Percentiles rank a stretch among this genome's conserved stretches.
Evolutionary conservation across 768 basidiomycete species (phyloP).

Genomic region (Tylopilus rubrobrunneus): DNA sequence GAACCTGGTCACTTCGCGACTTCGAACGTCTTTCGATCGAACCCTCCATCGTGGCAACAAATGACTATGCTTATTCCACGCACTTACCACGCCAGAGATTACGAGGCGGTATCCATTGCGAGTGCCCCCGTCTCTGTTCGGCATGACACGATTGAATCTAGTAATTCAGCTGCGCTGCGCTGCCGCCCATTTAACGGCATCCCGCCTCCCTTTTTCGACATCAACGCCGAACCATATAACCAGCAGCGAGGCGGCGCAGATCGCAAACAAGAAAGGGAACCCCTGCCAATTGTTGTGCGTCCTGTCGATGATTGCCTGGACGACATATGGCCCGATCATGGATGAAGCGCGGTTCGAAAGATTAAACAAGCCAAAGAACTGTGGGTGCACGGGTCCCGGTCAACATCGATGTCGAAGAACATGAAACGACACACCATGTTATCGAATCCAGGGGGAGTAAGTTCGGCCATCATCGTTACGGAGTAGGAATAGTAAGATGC

Average conservation of each 20-base stretch:
- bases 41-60: no score
- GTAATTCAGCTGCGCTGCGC: slow-evolving; percentile 17
- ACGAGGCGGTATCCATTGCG: no score
- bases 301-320: slow-evolving; percentile 76
- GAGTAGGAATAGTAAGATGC: slow-evolving; percentile 87
- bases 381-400: background rate
- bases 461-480: slow-evolving; percentile 86
- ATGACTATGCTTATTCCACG: no score
- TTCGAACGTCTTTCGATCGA: no score
- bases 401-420: background rate
- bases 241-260: slow-evolving; percentile 61
- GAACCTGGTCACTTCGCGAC: no score
- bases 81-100: no score
- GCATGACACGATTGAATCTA: no score
- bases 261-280: slow-evolving; percentile 78
- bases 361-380: slow-evolving; percentile 88
- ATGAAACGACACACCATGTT: slow-evolving; percentile 50
- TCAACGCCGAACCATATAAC: slow-evolving; percentile 78
- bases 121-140: no score
- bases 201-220: slow-evolving; percentile 55
- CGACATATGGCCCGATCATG: slow-evolving; percentile 83
- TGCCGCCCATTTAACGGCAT: slow-evolving; percentile 59
- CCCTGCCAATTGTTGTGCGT: slow-evolving; percentile 78
- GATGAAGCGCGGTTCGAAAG: slow-evolving; percentile 83
- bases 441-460: slow-evolving; percentile 84